A percentile compares a stretch with the other conserved stretches of the same genome.
phyloP scores from a whole-genome alignment of 1,284 basidiomycete genomes.

The Phylloboletellus chloephorus region DNA sequence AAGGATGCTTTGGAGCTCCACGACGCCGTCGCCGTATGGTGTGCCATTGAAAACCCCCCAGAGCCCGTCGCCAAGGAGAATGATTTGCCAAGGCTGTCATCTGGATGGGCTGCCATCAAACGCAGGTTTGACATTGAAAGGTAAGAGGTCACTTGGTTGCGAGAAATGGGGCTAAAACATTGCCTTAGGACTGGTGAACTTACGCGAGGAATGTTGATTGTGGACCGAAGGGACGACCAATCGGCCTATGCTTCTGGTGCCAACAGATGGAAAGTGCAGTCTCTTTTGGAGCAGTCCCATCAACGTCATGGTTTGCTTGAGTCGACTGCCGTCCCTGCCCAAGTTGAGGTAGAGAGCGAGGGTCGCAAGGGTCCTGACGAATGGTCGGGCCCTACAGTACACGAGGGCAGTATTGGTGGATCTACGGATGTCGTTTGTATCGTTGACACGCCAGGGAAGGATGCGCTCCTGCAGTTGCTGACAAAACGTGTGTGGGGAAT shows the following conservation, averaged over 20 bases:
- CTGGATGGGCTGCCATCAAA: constrained; percentile 50
- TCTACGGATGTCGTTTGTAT: constrained; percentile 49
- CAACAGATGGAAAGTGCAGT: constrained; percentile 59
- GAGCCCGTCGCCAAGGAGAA: constrained; percentile 22
- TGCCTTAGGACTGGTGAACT: constrained; percentile 41
- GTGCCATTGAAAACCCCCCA: constrained; percentile 64
- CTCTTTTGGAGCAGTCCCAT: constrained; percentile 40
- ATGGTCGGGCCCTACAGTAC: constrained; percentile 17
- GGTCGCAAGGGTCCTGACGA: constrained; percentile 20
- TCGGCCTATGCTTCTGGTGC: constrained; percentile 55
- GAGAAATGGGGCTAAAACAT: constrained; percentile 3
- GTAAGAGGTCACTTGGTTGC: constrained; percentile 33
- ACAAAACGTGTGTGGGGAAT: constrained; percentile 54
- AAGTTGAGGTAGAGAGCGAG: constrained; percentile 43
- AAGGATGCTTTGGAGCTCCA: constrained; percentile 84
- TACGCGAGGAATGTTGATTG: constrained; percentile 72
- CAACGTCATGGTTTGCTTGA: constrained; percentile 39
- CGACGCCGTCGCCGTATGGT: constrained; percentile 80
- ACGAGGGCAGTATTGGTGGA: constrained; percentile 20
- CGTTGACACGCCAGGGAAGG: constrained; percentile 52
- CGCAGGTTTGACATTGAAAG: constrained; percentile 66
- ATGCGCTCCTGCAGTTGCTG: constrained; percentile 43
- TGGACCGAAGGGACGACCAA: constrained; percentile 59
- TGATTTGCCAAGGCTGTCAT: constrained; percentile 30
- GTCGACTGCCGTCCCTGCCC: constrained; percentile 48